Base-by-base conservation (phyloP, 345 rosid genomes). In the Syzygium aqueum region DNA sequence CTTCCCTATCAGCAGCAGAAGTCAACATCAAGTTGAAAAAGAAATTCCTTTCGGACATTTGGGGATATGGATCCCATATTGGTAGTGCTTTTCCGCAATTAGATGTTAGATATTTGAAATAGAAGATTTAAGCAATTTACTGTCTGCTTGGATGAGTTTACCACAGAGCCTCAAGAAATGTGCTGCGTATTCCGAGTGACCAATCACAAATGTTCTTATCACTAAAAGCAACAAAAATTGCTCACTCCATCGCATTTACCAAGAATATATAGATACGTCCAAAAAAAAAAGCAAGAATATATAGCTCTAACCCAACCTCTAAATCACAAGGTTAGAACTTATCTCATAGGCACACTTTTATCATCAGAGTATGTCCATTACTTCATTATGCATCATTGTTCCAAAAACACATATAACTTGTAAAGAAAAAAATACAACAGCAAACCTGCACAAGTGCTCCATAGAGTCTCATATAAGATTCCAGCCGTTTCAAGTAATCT, bases 371-470 rank as follows among this genome's bases (percentile, higher is more conserved):
- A 73, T 73, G 22, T 73, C 23, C 49, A 73, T 73, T 73, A 40
- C 80, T 73, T 73, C 80, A 33, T 22, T 21, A 73, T 73, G 49
- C 49, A 73, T 73, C 80, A 9, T 33, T 33, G 6, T 73, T 73
- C 46, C 12, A 83, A 82, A 23, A 28, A 51, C 22, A 85, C 80
- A 8, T 59, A 22, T 30, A 85, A 43, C 54, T 54, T 25, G 2
- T 12, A 46, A 86, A 40, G n/a, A 63, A 59, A 82, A 28, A 80
- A 46, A 52, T 63, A 49, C 59, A 21, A 27, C 43, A 67, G 73
- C 90, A 89, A 85, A 97, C 99, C 99, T 97, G 99, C 88, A 95
- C 95, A 11, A 97, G 92, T 87, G 99, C 97, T 37, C 96, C 99
- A 87, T 97, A 97, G 57, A 95, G 91, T 91, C 87, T 94, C 96